Conservation (phyloP, 805 yeast genomes). For the Kodamaea restingae region DNA sequence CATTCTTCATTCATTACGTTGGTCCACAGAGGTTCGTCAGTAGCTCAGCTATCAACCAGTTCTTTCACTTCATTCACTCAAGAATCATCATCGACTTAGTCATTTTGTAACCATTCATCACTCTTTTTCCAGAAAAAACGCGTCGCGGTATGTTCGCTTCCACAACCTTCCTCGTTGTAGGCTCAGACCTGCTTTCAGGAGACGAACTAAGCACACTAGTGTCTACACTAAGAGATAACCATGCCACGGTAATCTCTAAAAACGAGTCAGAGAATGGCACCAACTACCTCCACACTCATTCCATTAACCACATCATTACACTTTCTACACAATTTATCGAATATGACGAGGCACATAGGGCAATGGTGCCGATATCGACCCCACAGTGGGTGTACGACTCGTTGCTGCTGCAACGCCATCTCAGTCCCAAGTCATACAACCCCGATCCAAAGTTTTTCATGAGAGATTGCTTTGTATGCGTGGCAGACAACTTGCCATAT, state of each 20-base stretch:
- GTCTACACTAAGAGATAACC: constrained; percentile 16
- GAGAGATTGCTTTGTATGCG: constrained; percentile 57
- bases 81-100: neutral
- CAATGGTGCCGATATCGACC: constrained; percentile 64
- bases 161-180: constrained; percentile 18
- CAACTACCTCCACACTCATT: constrained; percentile 14
- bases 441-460: constrained; percentile 70
- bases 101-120: neutral
- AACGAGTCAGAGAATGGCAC: constrained; percentile 16
- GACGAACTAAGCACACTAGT: constrained; percentile 13
- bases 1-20: too few species aligned
- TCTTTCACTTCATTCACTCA: neutral
- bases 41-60: neutral
- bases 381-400: constrained; percentile 59
- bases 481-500: constrained; percentile 50
- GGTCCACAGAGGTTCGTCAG: too few species aligned
- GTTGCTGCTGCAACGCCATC: constrained; percentile 33
- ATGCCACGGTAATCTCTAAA: constrained; percentile 21
- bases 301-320: constrained; percentile 50
- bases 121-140: constrained; percentile 2
- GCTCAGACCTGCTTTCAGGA: constrained; percentile 14
- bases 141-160: constrained; percentile 19
- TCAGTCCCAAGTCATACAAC: constrained; percentile 56
- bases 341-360: constrained; percentile 41
- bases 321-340: constrained; percentile 49